phyloP scores from a whole-genome alignment of 2,329 filamentous ascomycete genomes.

The Pochonia chlamydosporia region DNA sequence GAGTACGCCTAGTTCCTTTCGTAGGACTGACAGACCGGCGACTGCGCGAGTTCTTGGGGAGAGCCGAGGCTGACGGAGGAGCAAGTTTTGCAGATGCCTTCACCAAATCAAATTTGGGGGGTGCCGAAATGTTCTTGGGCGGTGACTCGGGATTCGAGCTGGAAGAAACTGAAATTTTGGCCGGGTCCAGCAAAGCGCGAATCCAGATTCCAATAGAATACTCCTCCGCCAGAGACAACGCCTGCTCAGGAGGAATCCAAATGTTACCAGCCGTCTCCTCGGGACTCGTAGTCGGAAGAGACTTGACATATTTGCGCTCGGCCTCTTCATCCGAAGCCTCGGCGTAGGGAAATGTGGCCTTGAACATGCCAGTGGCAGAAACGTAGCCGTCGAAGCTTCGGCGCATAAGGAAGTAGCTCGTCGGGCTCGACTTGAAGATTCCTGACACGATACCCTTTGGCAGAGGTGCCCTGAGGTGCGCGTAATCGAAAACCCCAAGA shows the following conservation, averaged over 20 bases:
- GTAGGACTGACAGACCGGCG: slow-evolving; percentile 54
- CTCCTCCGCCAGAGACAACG: slow-evolving; percentile 76
- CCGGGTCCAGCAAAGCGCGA: slow-evolving; percentile 82
- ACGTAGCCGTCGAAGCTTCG: slow-evolving; percentile 80
- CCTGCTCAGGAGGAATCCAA: slow-evolving; percentile 83
- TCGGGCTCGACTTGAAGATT: slow-evolving; percentile 84
- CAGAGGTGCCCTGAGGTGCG: slow-evolving; percentile 85
- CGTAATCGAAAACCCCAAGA: slow-evolving; percentile 88
- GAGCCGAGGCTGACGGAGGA: slow-evolving; percentile 42
- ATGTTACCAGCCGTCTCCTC: slow-evolving; percentile 96
- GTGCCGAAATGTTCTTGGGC: slow-evolving; percentile 70
- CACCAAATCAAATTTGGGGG: slow-evolving; percentile 68
- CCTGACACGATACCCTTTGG: slow-evolving; percentile 89
- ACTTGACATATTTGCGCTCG: slow-evolving; percentile 82
- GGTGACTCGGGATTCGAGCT: slow-evolving; percentile 58
- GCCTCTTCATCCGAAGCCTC: slow-evolving; percentile 64
- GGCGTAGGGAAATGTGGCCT: slow-evolving; percentile 79
- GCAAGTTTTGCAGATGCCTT: slow-evolving; percentile 36
- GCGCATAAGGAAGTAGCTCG: slow-evolving; percentile 95
- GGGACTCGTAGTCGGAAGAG: slow-evolving; percentile 69
- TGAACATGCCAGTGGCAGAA: slow-evolving; percentile 88
- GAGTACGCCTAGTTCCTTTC: slow-evolving; percentile 40
- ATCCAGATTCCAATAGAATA: slow-evolving; percentile 87
- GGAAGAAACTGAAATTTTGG: slow-evolving; percentile 61
- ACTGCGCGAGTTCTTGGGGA: slow-evolving; percentile 40